Conservation (phyloP, 192 early-diverging fungal species). For the Spizellomyces sp. region DNA sequence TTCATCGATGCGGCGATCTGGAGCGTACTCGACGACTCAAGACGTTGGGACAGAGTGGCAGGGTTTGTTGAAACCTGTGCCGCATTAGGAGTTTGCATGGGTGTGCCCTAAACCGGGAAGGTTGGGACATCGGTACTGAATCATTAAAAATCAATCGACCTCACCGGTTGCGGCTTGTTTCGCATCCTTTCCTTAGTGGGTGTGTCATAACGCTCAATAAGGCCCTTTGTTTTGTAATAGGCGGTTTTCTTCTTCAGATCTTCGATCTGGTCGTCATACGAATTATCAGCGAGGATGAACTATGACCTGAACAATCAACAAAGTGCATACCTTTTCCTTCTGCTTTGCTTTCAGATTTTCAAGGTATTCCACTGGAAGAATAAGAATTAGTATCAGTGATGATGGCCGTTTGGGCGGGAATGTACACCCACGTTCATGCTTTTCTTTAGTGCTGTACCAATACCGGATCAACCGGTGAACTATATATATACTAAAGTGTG, state of each 20-base stretch:
- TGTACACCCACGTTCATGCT: conserved; percentile 24
- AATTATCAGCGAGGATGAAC: not conserved
- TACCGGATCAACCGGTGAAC: conserved; percentile 39
- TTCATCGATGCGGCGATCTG: no score
- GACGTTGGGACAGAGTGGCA: no score
- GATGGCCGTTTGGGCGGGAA: not conserved
- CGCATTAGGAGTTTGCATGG: no score
- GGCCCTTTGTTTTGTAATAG: conserved; percentile 84
- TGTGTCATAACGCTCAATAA: conserved; percentile 88
- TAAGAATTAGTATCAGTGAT: not conserved
- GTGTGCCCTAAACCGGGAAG: no score
- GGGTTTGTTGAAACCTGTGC: no score
- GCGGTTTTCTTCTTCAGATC: conserved; percentile 95
- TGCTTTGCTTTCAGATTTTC: conserved; percentile 42
- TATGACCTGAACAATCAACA: not conserved
- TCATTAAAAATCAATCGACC: no score
- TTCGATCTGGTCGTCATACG: conserved; percentile 61
- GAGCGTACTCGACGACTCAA: no score
- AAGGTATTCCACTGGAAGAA: conserved; percentile 17
- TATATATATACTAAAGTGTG: conserved; percentile 31
- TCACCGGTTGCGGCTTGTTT: no score
- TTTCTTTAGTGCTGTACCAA: conserved; percentile 41
- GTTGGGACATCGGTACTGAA: no score
- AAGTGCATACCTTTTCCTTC: conserved; percentile 58
- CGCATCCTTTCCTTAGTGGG: conserved; percentile 31